phyloP scores from a whole-genome alignment of 2,329 filamentous ascomycete genomes.

The Aspergillus cejpii region DNA sequence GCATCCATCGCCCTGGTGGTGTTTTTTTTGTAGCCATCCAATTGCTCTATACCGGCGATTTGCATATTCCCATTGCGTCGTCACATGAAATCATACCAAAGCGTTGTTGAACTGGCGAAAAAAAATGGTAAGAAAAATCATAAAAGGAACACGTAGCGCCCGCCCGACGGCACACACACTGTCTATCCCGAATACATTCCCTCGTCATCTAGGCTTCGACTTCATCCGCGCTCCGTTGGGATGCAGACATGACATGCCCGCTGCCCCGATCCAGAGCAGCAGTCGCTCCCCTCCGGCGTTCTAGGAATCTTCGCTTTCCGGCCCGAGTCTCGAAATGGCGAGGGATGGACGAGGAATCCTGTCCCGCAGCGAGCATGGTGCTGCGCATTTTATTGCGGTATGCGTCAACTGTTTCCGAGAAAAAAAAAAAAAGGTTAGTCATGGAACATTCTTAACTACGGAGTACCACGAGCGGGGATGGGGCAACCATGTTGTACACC shows the following conservation, averaged over 20 bases:
- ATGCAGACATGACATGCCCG: slow-evolving; percentile 23
- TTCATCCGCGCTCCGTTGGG: slow-evolving; percentile 33
- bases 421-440: slow-evolving; percentile 7
- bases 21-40: background rate
- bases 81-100: background rate
- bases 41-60: background rate
- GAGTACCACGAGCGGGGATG: slow-evolving; percentile 8
- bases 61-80: background rate
- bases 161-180: background rate
- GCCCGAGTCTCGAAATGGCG: slow-evolving; percentile 84
- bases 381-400: slow-evolving; percentile 87
- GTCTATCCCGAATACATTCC: background rate
- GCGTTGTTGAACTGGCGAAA: background rate
- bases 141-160: background rate
- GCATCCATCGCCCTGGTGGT: background rate
- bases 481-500: background rate
- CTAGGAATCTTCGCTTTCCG: slow-evolving; percentile 71
- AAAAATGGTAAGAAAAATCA: background rate
- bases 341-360: slow-evolving; percentile 65
- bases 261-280: slow-evolving; percentile 12
- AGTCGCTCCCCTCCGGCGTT: slow-evolving; percentile 36
- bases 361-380: slow-evolving; percentile 69
- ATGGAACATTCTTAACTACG: slow-evolving; percentile 7
- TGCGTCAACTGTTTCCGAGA: slow-evolving; percentile 64
- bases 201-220: slow-evolving; percentile 24